A percentile compares a stretch with the other conserved stretches of the same genome.
Evolutionary conservation across 164 flowering plant genomes (phyloP).

Genomic region (Santalum album): DNA sequence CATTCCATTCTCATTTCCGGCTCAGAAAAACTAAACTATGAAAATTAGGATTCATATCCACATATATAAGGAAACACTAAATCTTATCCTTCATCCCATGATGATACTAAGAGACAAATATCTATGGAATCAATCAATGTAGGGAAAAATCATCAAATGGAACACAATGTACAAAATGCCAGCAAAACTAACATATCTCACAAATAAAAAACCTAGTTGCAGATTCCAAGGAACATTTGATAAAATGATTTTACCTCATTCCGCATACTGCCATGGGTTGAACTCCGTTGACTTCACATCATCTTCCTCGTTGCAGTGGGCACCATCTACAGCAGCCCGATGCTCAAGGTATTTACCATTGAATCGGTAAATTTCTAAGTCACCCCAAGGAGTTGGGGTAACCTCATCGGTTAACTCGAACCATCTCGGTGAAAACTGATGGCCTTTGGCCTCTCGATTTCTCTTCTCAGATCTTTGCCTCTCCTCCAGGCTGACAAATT

Average conservation of each 20-base stretch:
- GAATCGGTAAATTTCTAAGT: constrained; percentile 49
- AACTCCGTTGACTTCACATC: constrained; percentile 36
- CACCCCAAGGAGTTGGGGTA: constrained; percentile 62
- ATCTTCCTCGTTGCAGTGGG: constrained; percentile 16
- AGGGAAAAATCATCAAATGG: too few species aligned
- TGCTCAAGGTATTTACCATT: constrained; percentile 49
- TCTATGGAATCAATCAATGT: too few species aligned
- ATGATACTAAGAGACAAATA: too few species aligned
- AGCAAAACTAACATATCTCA: neutral
- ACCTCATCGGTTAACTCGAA: constrained; percentile 49
- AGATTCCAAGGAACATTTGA: constrained; percentile 3
- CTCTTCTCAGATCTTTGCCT: constrained; percentile 53
- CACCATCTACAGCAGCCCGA: constrained; percentile 33
- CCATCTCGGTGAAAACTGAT: constrained; percentile 56
- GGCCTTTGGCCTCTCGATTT: constrained; percentile 31
- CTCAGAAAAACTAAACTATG: too few species aligned
- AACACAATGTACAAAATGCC: too few species aligned
- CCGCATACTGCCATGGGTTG: constrained; percentile 64
- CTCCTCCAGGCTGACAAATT: constrained; percentile 40
- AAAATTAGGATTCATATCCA: too few species aligned
- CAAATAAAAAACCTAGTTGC: constrained; percentile 10
- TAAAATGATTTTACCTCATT: constrained; percentile 12
- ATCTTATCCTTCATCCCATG: too few species aligned
- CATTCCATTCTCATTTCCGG: too few species aligned
- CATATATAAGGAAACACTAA: too few species aligned